Evolutionary conservation across 129 eudicot genomes (phyloP), one percentile per base, ranked within the genome.

Genomic region (Scalesia atractyloides): DNA sequence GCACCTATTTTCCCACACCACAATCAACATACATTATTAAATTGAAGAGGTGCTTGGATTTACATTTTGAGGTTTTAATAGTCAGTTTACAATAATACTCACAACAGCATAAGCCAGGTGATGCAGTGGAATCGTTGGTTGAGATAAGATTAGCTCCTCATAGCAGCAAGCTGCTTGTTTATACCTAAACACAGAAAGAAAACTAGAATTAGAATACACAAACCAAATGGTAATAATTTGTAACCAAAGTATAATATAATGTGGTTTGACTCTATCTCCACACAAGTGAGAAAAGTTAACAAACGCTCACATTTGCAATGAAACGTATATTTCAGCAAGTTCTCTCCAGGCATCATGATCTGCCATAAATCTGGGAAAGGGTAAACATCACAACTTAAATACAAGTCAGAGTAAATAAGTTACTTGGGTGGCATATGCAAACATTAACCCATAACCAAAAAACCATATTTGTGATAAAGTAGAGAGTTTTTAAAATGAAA

Each of bases 341-440:
- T 94, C 99, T 68, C 99, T 94, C 99, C 99, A 94, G 14, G 97
- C 99, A 82, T 94, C 99, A 77, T 88, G 96, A 84, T 94, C 99
- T 58, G 99, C 99, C 99, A 94, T 94, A 80, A 90, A 94, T 79
- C 97, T 88, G 72, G 62, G 34, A 37, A 83, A 49, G 47, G 9
- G 8, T 18, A 77, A 60, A 44, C 13, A 8, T 83, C 20, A 77
- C 50, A 24, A 0, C 24, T n/a, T n/a, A n/a, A n/a, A n/a, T n/a
- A 46, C 9, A 48, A 3, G 63, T 30, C 3, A 53, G 17, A 10
- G 37, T 14, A 18, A 52, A 20, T 56, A 69, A 68, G 2, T n/a
- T n/a, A n/a, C n/a, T n/a, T n/a, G n/a, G n/a, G n/a, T n/a, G n/a
- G n/a, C n/a, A n/a, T 58, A 58, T 58, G 39, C 9, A 12, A 58